Percentiles rank a stretch among this genome's conserved stretches.
Evolutionary conservation across 2,329 filamentous ascomycete species (phyloP).

Genomic region (Daldinia sp.): DNA sequence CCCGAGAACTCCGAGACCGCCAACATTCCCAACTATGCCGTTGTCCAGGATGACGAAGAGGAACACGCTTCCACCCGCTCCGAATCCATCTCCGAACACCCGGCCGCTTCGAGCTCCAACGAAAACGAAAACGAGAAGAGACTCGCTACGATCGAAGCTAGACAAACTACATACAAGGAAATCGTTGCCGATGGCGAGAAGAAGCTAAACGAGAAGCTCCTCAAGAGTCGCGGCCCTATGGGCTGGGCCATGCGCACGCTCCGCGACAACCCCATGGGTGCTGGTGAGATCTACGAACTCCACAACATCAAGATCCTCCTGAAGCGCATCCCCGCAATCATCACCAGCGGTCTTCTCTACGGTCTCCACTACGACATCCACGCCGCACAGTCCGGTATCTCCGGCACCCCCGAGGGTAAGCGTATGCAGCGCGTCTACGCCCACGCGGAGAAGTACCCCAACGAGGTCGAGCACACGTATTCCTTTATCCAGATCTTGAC

Average conservation of each 20-base stretch:
- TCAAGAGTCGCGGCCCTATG: constrained; percentile 70
- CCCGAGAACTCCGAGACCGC: constrained; percentile 62
- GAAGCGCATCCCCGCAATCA: constrained; percentile 74
- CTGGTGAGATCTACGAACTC: constrained; percentile 77
- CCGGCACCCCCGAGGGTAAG: constrained; percentile 75
- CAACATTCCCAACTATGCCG: constrained; percentile 77
- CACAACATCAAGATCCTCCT: constrained; percentile 71
- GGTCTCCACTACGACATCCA: constrained; percentile 86
- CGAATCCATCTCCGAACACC: constrained; percentile 47
- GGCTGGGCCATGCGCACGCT: constrained; percentile 85
- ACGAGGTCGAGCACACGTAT: constrained; percentile 75
- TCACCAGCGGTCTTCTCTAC: constrained; percentile 71
- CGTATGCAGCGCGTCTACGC: constrained; percentile 76
- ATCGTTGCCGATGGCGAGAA: constrained; percentile 65
- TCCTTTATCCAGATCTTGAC: constrained; percentile 73
- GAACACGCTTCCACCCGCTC: constrained; percentile 48
- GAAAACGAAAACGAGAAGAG: constrained; percentile 55
- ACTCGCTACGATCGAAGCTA: constrained; percentile 56
- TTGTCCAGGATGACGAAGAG: constrained; percentile 71
- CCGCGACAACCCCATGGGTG: constrained; percentile 75
- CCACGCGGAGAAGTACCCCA: constrained; percentile 70
- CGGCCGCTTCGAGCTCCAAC: constrained; percentile 37
- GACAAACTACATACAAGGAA: constrained; percentile 67
- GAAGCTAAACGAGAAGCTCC: constrained; percentile 69
- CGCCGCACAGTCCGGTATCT: constrained; percentile 73